phyloP scores from a whole-genome alignment of 2,329 filamentous ascomycete genomes.

The Anthostomella pinea region DNA sequence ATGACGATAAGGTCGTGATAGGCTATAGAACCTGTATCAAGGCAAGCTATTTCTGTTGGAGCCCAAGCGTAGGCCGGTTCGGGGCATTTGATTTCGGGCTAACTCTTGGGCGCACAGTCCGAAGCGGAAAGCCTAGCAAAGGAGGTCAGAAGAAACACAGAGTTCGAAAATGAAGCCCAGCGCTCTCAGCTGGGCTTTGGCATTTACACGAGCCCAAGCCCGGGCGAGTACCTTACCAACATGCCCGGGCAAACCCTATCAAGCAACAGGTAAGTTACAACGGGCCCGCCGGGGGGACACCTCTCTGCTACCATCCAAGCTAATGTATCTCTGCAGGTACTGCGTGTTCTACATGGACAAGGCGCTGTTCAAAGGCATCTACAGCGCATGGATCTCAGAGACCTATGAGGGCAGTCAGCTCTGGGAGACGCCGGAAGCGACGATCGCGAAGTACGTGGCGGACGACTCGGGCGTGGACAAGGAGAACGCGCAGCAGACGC shows the following conservation, averaged over 20 bases:
- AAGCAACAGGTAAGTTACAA: no score
- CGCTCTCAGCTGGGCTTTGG: not conserved
- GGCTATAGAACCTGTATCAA: not conserved
- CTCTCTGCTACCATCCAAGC: no score
- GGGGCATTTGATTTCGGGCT: no score
- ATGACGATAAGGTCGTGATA: not conserved
- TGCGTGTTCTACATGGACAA: not conserved
- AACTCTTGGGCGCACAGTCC: not conserved
- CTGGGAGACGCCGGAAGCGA: not conserved
- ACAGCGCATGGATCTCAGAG: not conserved
- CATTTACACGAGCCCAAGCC: not conserved
- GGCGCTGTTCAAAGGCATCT: not conserved
- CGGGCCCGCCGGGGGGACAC: no score
- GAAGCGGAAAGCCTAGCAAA: not conserved
- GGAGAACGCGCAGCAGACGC: not conserved
- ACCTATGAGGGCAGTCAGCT: not conserved
- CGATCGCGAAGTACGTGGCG: not conserved
- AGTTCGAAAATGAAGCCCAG: not conserved
- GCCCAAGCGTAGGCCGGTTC: no score
- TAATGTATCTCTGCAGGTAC: not conserved
- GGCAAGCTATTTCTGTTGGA: not conserved
- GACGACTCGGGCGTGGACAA: not conserved
- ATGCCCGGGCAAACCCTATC: no score
- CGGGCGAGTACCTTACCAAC: not conserved
- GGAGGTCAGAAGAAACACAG: not conserved